phyloP scores from a whole-genome alignment of 495 filamentous ascomycete species.

The Penicillium ochrochloron region DNA sequence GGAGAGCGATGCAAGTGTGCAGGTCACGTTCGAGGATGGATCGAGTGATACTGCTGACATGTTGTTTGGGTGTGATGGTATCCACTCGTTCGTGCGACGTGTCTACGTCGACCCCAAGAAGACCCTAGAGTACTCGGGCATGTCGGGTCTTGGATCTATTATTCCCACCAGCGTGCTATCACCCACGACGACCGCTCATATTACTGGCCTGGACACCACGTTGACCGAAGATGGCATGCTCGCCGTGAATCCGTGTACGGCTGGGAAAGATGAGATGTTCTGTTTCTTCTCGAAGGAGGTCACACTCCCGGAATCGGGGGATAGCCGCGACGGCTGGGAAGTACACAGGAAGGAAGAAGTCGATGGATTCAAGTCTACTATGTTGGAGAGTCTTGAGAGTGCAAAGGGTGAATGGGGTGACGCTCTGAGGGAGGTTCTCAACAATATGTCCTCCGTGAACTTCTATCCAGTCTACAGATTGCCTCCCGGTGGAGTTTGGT shows the following conservation, averaged over 20 bases:
- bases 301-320: conserved; percentile 32
- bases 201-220: conserved; percentile 44
- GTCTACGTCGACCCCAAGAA: conserved; percentile 34
- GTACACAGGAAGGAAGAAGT: conserved; percentile 44
- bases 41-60: conserved; percentile 47
- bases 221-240: conserved; percentile 55
- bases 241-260: conserved; percentile 43
- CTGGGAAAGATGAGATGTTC: conserved; percentile 32
- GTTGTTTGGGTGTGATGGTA: conserved; percentile 62
- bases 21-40: conserved; percentile 37
- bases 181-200: conserved; percentile 4
- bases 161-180: conserved; percentile 33
- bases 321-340: conserved; percentile 47
- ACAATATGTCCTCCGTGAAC: conserved; percentile 42
- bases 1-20: conserved; percentile 24
- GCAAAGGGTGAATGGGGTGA: conserved; percentile 49
- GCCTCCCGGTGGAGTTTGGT: conserved; percentile 49
- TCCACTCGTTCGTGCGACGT: conserved; percentile 48
- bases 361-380: conserved; percentile 35
- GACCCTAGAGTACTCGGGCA: conserved; percentile 37
- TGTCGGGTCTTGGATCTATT: conserved; percentile 49
- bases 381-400: conserved; percentile 38
- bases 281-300: conserved; percentile 38
- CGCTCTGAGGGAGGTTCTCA: conserved; percentile 44
- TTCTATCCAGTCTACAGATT: conserved; percentile 57